Base-by-base conservation (phyloP, 306 rosid genomes). In the Cucurbita pepo region DNA sequence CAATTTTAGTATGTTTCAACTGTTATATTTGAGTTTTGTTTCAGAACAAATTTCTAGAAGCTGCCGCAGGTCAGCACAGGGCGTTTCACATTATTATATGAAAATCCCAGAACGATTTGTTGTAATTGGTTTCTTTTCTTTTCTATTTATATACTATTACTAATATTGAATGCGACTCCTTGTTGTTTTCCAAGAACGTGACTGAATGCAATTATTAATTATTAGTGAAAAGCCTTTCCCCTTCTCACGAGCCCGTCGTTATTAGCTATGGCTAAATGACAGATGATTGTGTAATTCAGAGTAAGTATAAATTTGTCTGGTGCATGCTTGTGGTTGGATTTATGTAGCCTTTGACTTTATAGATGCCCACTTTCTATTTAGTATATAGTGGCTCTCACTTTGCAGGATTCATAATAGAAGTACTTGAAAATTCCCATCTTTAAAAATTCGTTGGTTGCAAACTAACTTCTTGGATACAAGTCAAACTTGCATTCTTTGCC, bases 341-440 rank as follows among this genome's bases (percentile, higher is more conserved):
- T 34, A 67, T 69, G 57, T 69, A 69, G 59, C 15, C 16, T 15
- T 48, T 69, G 74, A 69, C 74, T 69, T 69, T 69, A 3, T 69
- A 50, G 57, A 18, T 8, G 5, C 16, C 56, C 73, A 47, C 73
- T 67, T 13, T 13, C 18, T 12, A 22, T 47, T 25, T 67, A 12
- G 56, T 67, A 47, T 67, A 67, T 67, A 47, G 41, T 67, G 73
- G 43, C 48, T 67, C 73, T 67, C 73, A 45, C 73, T 67, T 48
- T 67, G 73, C 3, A 12, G 43, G 15, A 1, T 22, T 56, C 56
- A 45, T 15, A 10, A 67, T 22, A 7, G 18, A 66, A 45, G 56
- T 69, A 25, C 45, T 50, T 51, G 12, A 67, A 67, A 25, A 67
- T 47, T 64, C 71, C 47, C 10, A 41, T 41, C 71, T 66, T 66